phyloP scores from a whole-genome alignment of 169 alveolate genomes.

The Eimeria necatrix region DNA sequence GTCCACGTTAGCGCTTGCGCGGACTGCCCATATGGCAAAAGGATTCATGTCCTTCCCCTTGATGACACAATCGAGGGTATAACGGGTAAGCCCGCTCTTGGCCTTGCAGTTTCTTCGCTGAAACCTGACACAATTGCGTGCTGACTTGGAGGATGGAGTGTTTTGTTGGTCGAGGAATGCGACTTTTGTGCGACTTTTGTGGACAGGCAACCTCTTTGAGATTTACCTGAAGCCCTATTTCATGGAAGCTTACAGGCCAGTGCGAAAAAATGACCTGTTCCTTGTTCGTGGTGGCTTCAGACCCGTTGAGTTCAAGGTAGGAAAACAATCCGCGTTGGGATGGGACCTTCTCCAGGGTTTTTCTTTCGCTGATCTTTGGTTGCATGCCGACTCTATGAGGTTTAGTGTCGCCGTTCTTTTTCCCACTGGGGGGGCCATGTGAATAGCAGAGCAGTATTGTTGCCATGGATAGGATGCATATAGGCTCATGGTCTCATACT shows the following conservation, averaged over 20 bases:
- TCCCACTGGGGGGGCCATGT: no score
- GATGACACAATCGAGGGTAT: constrained; percentile 99
- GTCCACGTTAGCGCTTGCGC: constrained; percentile 97
- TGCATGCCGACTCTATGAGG: no score
- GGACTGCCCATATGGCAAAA: constrained; percentile 99
- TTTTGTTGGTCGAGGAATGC: not conserved
- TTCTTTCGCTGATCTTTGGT: no score
- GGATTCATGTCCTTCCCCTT: constrained; percentile 98
- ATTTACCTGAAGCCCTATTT: constrained; percentile 99
- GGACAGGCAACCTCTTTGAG: constrained; percentile 97
- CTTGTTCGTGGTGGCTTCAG: constrained; percentile 99
- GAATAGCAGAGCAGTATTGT: no score
- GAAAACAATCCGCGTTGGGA: not conserved
- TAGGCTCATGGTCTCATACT: no score
- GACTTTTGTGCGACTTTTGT: not conserved
- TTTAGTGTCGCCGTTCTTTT: no score
- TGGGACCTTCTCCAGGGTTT: no score
- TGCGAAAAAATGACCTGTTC: constrained; percentile 99
- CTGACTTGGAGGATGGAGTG: no score
- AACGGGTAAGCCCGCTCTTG: constrained; percentile 84
- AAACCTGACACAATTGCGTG: not conserved
- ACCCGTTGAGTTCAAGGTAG: constrained; percentile 98
- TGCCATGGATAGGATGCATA: no score
- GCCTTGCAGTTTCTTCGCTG: not conserved
- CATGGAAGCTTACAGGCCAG: constrained; percentile 99